A percentile compares a stretch with the other conserved stretches of the same genome.
Evolutionary conservation across 768 basidiomycete genomes (phyloP).

Genomic region (Kwoniella pini): DNA sequence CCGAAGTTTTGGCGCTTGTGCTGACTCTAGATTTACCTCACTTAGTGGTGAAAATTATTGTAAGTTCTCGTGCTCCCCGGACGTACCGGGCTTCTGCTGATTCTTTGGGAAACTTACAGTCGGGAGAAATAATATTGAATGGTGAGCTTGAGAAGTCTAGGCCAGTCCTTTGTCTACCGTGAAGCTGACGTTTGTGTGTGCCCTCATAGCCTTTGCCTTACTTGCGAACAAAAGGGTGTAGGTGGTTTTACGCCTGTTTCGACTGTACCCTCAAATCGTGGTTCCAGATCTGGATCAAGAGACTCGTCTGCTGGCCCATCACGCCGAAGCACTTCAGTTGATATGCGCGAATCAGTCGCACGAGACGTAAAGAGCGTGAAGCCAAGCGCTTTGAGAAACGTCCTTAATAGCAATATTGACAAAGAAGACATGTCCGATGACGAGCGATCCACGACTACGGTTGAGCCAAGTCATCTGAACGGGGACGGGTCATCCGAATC

Average conservation of each 20-base stretch:
- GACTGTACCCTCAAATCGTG: not conserved
- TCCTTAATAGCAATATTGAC: slow-evolving; percentile 5
- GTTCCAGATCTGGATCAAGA: slow-evolving; percentile 5
- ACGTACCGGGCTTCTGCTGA: too few species aligned
- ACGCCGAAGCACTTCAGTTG: not conserved
- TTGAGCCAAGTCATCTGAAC: not conserved
- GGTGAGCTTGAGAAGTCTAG: slow-evolving; percentile 24
- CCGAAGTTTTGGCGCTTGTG: not conserved
- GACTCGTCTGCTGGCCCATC: slow-evolving; percentile 23
- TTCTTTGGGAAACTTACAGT: slow-evolving; percentile 20
- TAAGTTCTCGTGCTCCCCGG: slow-evolving; percentile 11
- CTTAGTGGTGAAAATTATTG: slow-evolving; percentile 42
- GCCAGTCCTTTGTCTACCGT: not conserved
- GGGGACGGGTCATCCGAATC: not conserved
- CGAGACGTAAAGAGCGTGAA: slow-evolving; percentile 4
- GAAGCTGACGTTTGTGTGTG: slow-evolving; percentile 4
- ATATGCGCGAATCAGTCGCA: slow-evolving; percentile 2
- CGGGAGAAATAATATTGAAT: slow-evolving; percentile 47
- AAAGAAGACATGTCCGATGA: slow-evolving; percentile 4
- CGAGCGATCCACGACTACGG: not conserved
- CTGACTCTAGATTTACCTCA: not conserved
- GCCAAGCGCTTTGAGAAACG: slow-evolving; percentile 15
- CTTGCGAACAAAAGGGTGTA: slow-evolving; percentile 34
- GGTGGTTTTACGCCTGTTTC: slow-evolving; percentile 43
- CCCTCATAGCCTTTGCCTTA: slow-evolving; percentile 39